Evolutionary conservation across 495 filamentous ascomycete genomes (phyloP), one percentile per base, ranked within the genome.

Genomic region (Acidiella bohemica): DNA sequence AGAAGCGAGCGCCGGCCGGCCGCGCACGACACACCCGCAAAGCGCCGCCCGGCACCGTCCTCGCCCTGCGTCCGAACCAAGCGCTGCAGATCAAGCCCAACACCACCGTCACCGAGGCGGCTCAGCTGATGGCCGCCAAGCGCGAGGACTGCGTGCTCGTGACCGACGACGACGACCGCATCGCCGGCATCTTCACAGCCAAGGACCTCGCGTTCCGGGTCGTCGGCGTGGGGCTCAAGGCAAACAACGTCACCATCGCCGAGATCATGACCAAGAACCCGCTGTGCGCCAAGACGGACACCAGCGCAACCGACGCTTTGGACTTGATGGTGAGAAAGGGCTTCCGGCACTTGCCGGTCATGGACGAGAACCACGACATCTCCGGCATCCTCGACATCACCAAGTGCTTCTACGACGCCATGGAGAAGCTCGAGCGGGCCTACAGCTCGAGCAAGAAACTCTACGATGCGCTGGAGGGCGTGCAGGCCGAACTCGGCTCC

Each of bases 191-290:
- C 51, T 99, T 99, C 61, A 99, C 90, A 2, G 90, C 90, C 24
- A 99, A 99, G 68, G 90, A 99, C 67, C 70, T 99, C 50, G 90
- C 90, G 1, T 99, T 95, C 65, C 77, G 90, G 40, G 90, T 99
- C 9, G 85, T 99, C 10, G 90, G 87, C 36, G 74, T 78, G 25
- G 92, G 92, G n/a, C 66, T 92, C 50, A 92, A 93, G 65, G 81
- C 90, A 8, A 77, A 73, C 54, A 80, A 78, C 55, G 76, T 96
- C 47, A 93, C 82, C 5, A 95, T 99, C 52, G 80, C 82, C 38
- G 85, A 95, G 47, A 99, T 99, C 59, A 99, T 99, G 90, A 99
- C 90, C 50, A 94, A 95, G 68, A 99, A 99, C 59, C 90, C 90
- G 1, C 70, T 99, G 23, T 99, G 90, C 55, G 90, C 90, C 6